Evolutionary conservation across 1,284 basidiomycete genomes (phyloP), one percentile per base, ranked within the genome.

Genomic region (Phenoliferia sp.): DNA sequence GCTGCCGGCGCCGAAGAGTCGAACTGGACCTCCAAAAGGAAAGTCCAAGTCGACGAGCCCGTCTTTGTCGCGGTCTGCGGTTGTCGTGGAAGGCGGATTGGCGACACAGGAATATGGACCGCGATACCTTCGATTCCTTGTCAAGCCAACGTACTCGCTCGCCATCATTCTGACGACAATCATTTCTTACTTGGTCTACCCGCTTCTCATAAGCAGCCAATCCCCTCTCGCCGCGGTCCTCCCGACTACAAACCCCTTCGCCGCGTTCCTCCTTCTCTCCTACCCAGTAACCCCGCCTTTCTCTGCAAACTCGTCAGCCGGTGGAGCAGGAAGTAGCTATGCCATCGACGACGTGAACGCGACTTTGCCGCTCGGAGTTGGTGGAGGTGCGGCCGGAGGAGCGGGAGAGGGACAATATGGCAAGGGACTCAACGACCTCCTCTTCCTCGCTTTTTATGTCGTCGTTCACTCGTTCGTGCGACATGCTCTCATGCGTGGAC

Each of bases 401-500:
- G n/a, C n/a, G 19, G 86, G 86, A 0, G 74, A 83, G 9, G 78
- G 80, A 7, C 83, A 85, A 55, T 96, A 93, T 76, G 83, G 82
- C 52, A 96, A 95, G 79, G 86, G 87, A n/a, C 36, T 52, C 0
- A 80, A 84, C 73, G 95, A 99, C 78, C 75, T 96, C 7, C 78
- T 84, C 28, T 99, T 99, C 80, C 78, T 98, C 57, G 84, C 84
- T 3, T 97, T 92, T 80, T 85, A 95, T 79, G 84, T 98, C 78
- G 83, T 99, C 55, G 88, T 97, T 73, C 98, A 90, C 82, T 95
- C 92, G 1, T 92, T 94, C 78, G 77, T 95, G 34, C 87, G 96
- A 44, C 93, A 98, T 80, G 79, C 84, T 35, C 79, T 93, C 74
- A 87, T 88, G 16, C 72, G 90, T 74, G 86, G 87, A 70, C 59